phyloP scores from a whole-genome alignment of 2,329 filamentous ascomycete genomes.

The Colletotrichum sp. region DNA sequence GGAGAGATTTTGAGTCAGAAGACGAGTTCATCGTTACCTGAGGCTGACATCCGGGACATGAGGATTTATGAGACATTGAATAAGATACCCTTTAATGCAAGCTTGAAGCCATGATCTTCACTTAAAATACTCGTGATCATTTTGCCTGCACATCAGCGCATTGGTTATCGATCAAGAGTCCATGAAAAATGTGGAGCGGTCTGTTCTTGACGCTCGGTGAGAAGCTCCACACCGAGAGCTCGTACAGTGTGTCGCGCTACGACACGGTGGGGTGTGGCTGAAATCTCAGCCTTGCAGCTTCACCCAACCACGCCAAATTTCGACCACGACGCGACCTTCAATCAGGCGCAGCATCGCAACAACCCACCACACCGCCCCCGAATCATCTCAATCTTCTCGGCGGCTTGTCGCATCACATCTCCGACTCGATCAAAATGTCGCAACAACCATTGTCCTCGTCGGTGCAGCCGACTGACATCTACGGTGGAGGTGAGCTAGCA shows the following conservation, averaged over 20 bases:
- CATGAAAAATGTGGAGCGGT: background rate
- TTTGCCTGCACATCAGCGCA: background rate
- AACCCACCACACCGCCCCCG: background rate
- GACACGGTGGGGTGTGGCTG: slow-evolving; percentile 18
- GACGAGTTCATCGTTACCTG: slow-evolving; percentile 21
- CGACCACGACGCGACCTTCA: slow-evolving; percentile 12
- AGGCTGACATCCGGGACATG: background rate
- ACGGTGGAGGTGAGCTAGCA: slow-evolving; percentile 60
- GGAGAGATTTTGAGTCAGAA: slow-evolving; percentile 32
- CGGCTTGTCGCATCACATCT: background rate
- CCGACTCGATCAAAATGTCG: slow-evolving; percentile 48
- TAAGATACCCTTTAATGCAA: background rate
- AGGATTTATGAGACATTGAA: background rate
- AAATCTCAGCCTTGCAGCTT: slow-evolving; percentile 22
- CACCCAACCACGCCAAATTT: slow-evolving; percentile 18
- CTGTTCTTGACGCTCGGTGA: background rate
- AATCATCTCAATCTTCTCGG: background rate
- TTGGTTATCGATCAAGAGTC: background rate
- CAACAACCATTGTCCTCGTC: slow-evolving; percentile 61
- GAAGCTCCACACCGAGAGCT: slow-evolving; percentile 13
- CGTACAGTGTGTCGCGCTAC: slow-evolving; percentile 14
- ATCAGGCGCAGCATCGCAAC: slow-evolving; percentile 10
- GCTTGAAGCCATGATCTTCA: background rate
- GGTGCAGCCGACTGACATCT: slow-evolving; percentile 65
- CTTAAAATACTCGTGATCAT: accelerated